Evolutionary conservation across 163 green algal genomes (phyloP).

Genomic region (Trebouxia gelatinosa): DNA sequence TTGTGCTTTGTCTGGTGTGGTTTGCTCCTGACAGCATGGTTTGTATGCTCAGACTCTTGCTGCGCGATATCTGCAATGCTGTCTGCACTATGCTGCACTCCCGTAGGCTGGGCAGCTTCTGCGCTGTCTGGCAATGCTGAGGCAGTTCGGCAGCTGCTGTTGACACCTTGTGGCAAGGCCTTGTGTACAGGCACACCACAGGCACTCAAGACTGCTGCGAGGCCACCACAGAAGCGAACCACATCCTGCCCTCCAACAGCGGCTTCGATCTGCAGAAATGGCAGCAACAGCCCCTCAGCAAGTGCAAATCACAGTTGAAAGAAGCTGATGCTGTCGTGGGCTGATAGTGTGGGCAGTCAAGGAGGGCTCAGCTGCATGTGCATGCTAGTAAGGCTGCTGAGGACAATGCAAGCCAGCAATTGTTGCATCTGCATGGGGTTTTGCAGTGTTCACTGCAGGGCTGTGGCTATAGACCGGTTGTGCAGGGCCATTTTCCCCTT

Average conservation of each 20-base stretch:
- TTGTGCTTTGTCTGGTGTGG: not conserved
- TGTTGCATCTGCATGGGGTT: not conserved
- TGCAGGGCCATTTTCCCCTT: not conserved
- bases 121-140: not conserved
- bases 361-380: not conserved
- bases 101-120: too few species aligned
- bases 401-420: too few species aligned
- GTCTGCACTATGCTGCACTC: not conserved
- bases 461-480: not conserved
- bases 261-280: conserved; percentile 43
- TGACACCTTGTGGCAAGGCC: too few species aligned
- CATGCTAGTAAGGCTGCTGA: not conserved
- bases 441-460: not conserved
- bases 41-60: not conserved
- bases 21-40: not conserved
- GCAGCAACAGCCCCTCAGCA: not conserved
- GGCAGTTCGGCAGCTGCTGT: too few species aligned
- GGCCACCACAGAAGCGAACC: conserved; percentile 52
- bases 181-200: conserved; percentile 41
- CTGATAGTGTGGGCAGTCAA: not conserved
- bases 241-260: conserved; percentile 62
- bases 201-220: conserved; percentile 47
- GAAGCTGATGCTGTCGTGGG: not conserved
- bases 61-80: not conserved
- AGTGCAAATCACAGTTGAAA: not conserved